A percentile compares a stretch with the other conserved stretches of the same genome.
phyloP scores from a whole-genome alignment of 2,329 filamentous ascomycete genomes.

The Nothophaeocryptopus gaeumannii region DNA sequence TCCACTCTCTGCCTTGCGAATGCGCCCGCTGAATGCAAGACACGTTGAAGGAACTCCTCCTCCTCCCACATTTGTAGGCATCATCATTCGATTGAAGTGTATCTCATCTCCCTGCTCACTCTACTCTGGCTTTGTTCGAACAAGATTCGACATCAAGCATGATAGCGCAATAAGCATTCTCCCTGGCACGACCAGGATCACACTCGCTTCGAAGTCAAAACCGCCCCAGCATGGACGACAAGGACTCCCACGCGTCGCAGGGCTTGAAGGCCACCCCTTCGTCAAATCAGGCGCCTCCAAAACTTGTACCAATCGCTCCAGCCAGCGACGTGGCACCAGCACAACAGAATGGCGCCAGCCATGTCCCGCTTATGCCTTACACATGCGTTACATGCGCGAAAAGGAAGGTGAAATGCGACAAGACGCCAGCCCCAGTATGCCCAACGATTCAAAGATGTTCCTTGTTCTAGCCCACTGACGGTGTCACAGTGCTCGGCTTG shows the following conservation, averaged over 20 bases:
- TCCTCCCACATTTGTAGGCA: not conserved
- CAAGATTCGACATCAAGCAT: too few species aligned
- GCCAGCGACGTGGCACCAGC: constrained; percentile 9
- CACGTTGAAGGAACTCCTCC: too few species aligned
- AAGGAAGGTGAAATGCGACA: constrained; percentile 42
- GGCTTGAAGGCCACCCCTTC: not conserved
- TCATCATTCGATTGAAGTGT: not conserved
- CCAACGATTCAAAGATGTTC: too few species aligned
- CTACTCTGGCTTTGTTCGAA: too few species aligned
- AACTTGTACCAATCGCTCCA: constrained; percentile 20
- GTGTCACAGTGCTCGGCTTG: constrained; percentile 36
- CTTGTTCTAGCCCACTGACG: constrained; percentile 10
- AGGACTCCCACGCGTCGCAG: too few species aligned
- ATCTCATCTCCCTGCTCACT: too few species aligned
- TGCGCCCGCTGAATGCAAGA: not conserved
- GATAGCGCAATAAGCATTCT: not conserved
- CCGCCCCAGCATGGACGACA: not conserved
- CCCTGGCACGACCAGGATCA: too few species aligned
- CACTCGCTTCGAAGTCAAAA: too few species aligned
- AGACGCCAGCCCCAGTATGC: not conserved
- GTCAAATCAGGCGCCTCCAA: not conserved
- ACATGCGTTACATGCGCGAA: constrained; percentile 35
- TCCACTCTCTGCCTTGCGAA: not conserved
- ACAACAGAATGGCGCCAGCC: constrained; percentile 6
- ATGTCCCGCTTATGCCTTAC: constrained; percentile 27